A percentile compares a stretch with the other conserved stretches of the same genome.
phyloP scores from a whole-genome alignment of 2,329 filamentous ascomycete genomes.

The Ceratocystis variospora region DNA sequence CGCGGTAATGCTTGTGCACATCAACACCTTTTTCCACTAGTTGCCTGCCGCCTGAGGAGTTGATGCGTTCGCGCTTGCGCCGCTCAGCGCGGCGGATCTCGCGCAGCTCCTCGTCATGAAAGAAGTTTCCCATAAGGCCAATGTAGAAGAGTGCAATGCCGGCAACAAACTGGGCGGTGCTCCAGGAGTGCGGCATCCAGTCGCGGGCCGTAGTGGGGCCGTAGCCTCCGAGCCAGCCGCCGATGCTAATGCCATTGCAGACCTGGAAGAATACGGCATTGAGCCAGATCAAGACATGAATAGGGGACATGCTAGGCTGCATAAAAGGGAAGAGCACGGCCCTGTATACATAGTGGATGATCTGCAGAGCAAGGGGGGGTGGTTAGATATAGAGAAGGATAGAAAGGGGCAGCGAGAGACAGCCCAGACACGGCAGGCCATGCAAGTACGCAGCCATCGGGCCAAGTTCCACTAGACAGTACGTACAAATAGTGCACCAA shows the following conservation, averaged over 20 bases:
- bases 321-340: slow-evolving; percentile 69
- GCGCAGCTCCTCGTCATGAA: slow-evolving; percentile 78
- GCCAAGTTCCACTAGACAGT: background rate
- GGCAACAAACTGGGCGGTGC: slow-evolving; percentile 36
- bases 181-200: slow-evolving; percentile 31
- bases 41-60: slow-evolving; percentile 26
- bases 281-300: slow-evolving; percentile 55
- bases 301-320: slow-evolving; percentile 85
- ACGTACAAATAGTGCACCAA: slow-evolving; percentile 52
- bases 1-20: slow-evolving; percentile 71
- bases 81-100: slow-evolving; percentile 65
- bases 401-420: background rate
- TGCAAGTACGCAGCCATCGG: too few species aligned
- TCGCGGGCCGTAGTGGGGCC: slow-evolving; percentile 47
- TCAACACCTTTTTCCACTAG: slow-evolving; percentile 24
- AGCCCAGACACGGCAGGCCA: background rate
- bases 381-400: background rate
- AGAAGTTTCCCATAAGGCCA: slow-evolving; percentile 68
- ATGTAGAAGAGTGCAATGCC: slow-evolving; percentile 65
- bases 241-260: slow-evolving; percentile 63
- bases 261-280: slow-evolving; percentile 62
- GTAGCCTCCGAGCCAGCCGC: slow-evolving; percentile 70
- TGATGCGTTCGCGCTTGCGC: slow-evolving; percentile 32
- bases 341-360: slow-evolving; percentile 83
- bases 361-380: slow-evolving; percentile 28